phyloP scores from a whole-genome alignment of 305 asterid species.

The Fraxinus paxiana region DNA sequence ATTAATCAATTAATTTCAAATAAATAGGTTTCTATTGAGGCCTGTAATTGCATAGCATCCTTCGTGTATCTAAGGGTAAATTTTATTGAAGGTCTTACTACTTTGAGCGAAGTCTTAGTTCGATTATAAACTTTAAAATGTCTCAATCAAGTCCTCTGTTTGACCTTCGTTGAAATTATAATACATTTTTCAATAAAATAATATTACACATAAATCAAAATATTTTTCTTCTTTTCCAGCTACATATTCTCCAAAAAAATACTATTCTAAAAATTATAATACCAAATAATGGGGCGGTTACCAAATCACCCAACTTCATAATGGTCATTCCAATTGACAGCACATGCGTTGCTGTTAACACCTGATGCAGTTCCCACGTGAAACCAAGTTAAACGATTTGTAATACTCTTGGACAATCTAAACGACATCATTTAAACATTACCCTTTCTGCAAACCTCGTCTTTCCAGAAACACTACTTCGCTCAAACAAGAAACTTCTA shows the following conservation, averaged over 20 bases:
- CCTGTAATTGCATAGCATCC: background rate
- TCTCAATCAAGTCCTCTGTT: background rate
- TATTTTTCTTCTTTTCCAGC: no score
- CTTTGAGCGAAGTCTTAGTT: background rate
- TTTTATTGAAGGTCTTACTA: background rate
- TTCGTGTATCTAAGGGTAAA: background rate
- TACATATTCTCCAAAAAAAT: background rate
- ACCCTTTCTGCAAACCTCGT: background rate
- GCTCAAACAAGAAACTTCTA: background rate
- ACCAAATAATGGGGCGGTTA: background rate
- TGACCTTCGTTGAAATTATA: background rate
- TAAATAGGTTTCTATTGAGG: background rate
- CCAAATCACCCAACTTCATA: background rate
- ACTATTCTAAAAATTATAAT: no score
- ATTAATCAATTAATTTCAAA: background rate
- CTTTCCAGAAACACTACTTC: background rate
- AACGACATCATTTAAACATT: background rate
- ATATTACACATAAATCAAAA: no score
- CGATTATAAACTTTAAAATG: background rate
- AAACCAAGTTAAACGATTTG: background rate
- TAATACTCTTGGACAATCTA: background rate
- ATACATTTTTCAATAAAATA: background rate
- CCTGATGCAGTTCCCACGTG: background rate
- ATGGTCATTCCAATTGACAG: background rate
- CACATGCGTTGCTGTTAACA: background rate